Evolutionary conservation across 805 yeast species (phyloP), one percentile per base, ranked within the genome.

Genomic region (Wilhelminamyces savonicus): DNA sequence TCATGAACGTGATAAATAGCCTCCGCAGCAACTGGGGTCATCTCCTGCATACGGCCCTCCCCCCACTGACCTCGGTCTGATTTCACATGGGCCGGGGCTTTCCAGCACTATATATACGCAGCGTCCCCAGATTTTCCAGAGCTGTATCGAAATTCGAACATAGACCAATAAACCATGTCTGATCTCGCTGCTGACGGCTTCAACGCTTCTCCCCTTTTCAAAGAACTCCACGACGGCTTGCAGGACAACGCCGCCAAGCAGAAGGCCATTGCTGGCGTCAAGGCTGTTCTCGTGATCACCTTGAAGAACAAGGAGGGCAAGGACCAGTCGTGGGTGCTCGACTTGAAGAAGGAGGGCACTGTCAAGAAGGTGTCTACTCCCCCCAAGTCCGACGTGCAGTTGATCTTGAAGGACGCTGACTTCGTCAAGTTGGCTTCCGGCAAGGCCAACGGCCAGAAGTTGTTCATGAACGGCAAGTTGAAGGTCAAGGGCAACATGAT

Each of bases 401-500:
- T 84, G 51, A 60, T 69, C 43, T 62, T 82, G 43, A 63, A 61
- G 36, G 95, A 84, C 48, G 69, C 71, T 33, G 82, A 82, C 54
- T 76, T 85, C 45, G 78, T 70, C 44, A 76, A 71, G 53, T 71
- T 85, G 43, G 82, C 82, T 31, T 62, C 66, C 37, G 94, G 94
- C 39, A 82, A 83, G 68, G 77, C 86, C 40, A 80, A 79, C 56
- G 85, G 94, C 27, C 94, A 85, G 60, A 79, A 77, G 62, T 71
- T 85, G 49, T 85, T 83, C 58, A 74, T 85, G 82, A 63, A 72
- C 46, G 95, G 95, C 24, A 81, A 80, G 59, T 73, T 85, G 57
- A 84, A 83, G 70, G 78, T 85, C 41, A 82, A 79, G 68, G 95
- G 95, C 42, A 83, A 86, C 64, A 80, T 85, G 63, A 82, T 82